A percentile compares a stretch with the other conserved stretches of the same genome.
phyloP scores from a whole-genome alignment of 768 basidiomycete species.

The Agaricus bisporus region DNA sequence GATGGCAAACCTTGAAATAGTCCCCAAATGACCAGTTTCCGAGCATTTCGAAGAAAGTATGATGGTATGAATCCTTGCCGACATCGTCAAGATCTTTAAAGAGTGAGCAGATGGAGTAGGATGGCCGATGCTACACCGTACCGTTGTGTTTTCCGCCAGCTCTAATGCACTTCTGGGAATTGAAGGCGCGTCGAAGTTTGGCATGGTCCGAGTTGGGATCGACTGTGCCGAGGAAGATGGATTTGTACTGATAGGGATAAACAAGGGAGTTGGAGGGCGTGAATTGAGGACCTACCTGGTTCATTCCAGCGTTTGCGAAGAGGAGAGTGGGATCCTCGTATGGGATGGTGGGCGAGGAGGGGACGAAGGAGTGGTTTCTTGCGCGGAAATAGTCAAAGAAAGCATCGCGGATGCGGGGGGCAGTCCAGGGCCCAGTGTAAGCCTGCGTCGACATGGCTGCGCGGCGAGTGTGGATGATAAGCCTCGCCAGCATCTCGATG shows the following conservation, averaged over 20 bases:
- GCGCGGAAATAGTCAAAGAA: slow-evolving; percentile 87
- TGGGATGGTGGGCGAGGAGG: slow-evolving; percentile 89
- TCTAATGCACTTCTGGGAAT: slow-evolving; percentile 96
- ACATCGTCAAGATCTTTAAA: slow-evolving; percentile 91
- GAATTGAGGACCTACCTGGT: slow-evolving; percentile 50
- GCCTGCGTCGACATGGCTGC: slow-evolving; percentile 30
- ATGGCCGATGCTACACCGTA: slow-evolving; percentile 20
- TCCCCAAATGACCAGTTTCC: slow-evolving; percentile 99
- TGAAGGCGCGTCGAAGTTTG: slow-evolving; percentile 89
- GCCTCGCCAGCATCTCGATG: neutral
- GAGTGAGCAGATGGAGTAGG: neutral
- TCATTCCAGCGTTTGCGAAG: slow-evolving; percentile 99
- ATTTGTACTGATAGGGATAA: slow-evolving; percentile 66
- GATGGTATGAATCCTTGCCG: slow-evolving; percentile 96
- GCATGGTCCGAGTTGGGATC: slow-evolving; percentile 91
- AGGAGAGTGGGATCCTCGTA: slow-evolving; percentile 97
- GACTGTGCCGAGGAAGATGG: slow-evolving; percentile 96
- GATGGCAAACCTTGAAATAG: slow-evolving; percentile 83
- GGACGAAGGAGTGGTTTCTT: slow-evolving; percentile 81
- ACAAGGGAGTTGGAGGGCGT: neutral
- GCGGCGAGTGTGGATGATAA: slow-evolving; percentile 6
- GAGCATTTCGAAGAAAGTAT: slow-evolving; percentile 99
- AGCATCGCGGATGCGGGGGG: slow-evolving; percentile 76
- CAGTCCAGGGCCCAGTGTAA: slow-evolving; percentile 60
- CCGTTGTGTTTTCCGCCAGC: slow-evolving; percentile 99